Conservation (phyloP, 2,329 filamentous ascomycete genomes). For the Fusarium setosum region DNA sequence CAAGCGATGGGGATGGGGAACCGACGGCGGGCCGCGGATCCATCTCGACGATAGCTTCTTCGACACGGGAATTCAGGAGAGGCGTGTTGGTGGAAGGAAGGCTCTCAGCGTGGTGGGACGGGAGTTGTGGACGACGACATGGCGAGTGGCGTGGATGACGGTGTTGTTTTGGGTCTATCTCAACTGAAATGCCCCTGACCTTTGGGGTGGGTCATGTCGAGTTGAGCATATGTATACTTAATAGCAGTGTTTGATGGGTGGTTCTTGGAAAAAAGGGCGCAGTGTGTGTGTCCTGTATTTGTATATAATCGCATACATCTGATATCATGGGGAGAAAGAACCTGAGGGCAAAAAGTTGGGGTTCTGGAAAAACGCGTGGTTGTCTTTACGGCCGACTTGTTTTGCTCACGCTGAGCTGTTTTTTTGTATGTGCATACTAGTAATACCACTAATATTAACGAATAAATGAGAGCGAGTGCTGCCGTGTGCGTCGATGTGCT, state of each 20-base stretch:
- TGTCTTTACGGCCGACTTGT: slow-evolving; percentile 14
- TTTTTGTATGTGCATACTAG: slow-evolving; percentile 24
- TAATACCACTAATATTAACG: slow-evolving; percentile 23
- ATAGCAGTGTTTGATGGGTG: background rate
- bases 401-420: slow-evolving; percentile 28
- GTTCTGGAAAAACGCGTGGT: slow-evolving; percentile 12
- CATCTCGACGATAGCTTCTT: slow-evolving; percentile 64
- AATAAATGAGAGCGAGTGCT: background rate
- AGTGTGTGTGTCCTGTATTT: background rate
- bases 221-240: slow-evolving; percentile 7
- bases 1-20: slow-evolving; percentile 58
- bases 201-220: background rate
- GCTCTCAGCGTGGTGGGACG: slow-evolving; percentile 60
- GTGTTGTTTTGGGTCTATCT: slow-evolving; percentile 75
- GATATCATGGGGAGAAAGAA: background rate
- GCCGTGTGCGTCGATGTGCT: background rate
- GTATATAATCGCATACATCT: slow-evolving; percentile 17
- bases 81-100: slow-evolving; percentile 43
- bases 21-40: slow-evolving; percentile 61
- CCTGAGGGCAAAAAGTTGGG: background rate
- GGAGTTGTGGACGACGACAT: slow-evolving; percentile 72
- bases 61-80: slow-evolving; percentile 48
- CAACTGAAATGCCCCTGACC: too few species aligned
- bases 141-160: slow-evolving; percentile 72
- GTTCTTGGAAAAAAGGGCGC: background rate